Evolutionary conservation across 805 yeast genomes (phyloP).

Genomic region (Blastobotrys mokoenaii): DNA sequence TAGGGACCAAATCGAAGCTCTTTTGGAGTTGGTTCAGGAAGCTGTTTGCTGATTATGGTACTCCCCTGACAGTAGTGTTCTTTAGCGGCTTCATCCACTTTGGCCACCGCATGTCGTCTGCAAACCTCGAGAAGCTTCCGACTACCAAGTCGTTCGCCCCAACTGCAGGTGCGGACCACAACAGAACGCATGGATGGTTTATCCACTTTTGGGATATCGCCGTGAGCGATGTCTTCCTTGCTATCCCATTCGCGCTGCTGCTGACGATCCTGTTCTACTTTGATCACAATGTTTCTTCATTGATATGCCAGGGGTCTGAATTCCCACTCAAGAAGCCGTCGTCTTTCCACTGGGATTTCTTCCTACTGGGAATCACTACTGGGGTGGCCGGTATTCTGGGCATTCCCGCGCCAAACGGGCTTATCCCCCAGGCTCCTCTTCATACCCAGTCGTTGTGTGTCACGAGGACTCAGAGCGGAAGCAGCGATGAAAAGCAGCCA

Average conservation of each 20-base stretch:
- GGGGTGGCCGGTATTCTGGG: slow-evolving; percentile 84
- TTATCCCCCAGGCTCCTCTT: slow-evolving; percentile 94
- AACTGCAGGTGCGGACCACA: slow-evolving; percentile 38
- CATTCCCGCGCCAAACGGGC: slow-evolving; percentile 91
- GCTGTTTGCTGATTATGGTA: slow-evolving; percentile 75
- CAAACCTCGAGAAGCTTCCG: slow-evolving; percentile 56
- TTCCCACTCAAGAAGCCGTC: slow-evolving; percentile 81
- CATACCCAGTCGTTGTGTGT: slow-evolving; percentile 76
- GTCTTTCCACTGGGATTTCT: slow-evolving; percentile 87
- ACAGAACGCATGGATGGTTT: slow-evolving; percentile 49
- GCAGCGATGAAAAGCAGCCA: background rate
- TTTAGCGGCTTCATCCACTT: slow-evolving; percentile 92
- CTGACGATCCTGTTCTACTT: slow-evolving; percentile 81
- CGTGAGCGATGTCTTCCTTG: slow-evolving; percentile 73
- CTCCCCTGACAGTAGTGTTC: slow-evolving; percentile 74
- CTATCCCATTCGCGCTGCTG: slow-evolving; percentile 85
- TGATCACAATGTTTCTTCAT: slow-evolving; percentile 90
- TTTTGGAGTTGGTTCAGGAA: slow-evolving; percentile 53
- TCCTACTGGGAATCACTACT: slow-evolving; percentile 75
- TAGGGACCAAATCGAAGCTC: slow-evolving; percentile 57
- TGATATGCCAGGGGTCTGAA: slow-evolving; percentile 81
- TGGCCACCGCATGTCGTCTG: slow-evolving; percentile 61
- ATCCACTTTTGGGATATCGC: slow-evolving; percentile 68
- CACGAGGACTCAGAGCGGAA: slow-evolving; percentile 25
- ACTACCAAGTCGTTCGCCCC: slow-evolving; percentile 69